Evolutionary conservation across 2,329 filamentous ascomycete species (phyloP).

Genomic region (Ambrosiella xylebori): DNA sequence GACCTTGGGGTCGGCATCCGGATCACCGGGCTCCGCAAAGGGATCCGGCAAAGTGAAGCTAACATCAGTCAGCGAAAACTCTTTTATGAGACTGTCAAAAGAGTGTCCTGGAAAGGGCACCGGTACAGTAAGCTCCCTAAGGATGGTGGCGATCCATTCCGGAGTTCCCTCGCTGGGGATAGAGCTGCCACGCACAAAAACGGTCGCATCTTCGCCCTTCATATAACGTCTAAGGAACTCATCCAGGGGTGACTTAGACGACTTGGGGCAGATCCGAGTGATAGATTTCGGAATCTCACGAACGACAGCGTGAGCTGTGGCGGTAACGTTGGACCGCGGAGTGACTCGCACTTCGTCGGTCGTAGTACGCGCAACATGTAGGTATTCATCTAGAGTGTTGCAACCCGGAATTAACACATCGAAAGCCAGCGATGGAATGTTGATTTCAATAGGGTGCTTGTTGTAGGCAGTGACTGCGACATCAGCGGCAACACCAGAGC

Average conservation of each 20-base stretch:
- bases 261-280: slow-evolving; percentile 56
- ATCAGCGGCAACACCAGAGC: slow-evolving; percentile 61
- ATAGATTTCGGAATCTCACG: slow-evolving; percentile 57
- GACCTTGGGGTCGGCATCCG: slow-evolving; percentile 57
- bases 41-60: slow-evolving; percentile 74
- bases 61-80: slow-evolving; percentile 72
- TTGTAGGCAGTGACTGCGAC: slow-evolving; percentile 58
- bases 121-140: slow-evolving; percentile 68
- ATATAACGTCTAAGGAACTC: slow-evolving; percentile 66
- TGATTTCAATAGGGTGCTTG: slow-evolving; percentile 58
- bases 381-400: slow-evolving; percentile 49
- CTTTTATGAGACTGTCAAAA: slow-evolving; percentile 68
- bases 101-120: slow-evolving; percentile 68
- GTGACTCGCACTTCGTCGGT: slow-evolving; percentile 51
- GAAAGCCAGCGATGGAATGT: slow-evolving; percentile 65
- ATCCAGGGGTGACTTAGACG: slow-evolving; percentile 68
- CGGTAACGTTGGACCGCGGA: slow-evolving; percentile 48
- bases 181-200: slow-evolving; percentile 69
- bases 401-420: slow-evolving; percentile 77
- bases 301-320: slow-evolving; percentile 56
- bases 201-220: slow-evolving; percentile 56
- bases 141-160: slow-evolving; percentile 62
- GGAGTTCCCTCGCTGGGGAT: slow-evolving; percentile 49
- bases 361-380: slow-evolving; percentile 59
- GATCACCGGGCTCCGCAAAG: slow-evolving; percentile 55